Evolutionary conservation across 768 basidiomycete species (phyloP).

Genomic region (Tricholomella constricta): DNA sequence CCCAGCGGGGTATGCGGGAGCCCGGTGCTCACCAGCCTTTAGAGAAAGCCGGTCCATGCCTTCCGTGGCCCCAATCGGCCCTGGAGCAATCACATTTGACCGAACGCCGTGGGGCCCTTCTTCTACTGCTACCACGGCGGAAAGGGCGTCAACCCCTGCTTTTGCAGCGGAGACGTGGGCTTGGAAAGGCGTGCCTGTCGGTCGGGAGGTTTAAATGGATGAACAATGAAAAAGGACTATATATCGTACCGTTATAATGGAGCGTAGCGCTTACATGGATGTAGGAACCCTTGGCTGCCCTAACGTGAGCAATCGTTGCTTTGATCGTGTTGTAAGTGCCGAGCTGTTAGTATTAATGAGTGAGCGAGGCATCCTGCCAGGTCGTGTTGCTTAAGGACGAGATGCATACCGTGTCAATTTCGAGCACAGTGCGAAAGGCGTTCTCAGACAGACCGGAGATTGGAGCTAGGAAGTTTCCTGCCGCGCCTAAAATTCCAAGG

Average conservation of each 20-base stretch:
- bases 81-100: constrained; percentile 84
- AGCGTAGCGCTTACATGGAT: constrained; percentile 89
- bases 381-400: background rate
- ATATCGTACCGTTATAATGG: constrained; percentile 71
- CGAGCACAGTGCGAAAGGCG: constrained; percentile 89
- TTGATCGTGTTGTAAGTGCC: constrained; percentile 96
- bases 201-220: constrained; percentile 15
- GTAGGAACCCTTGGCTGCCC: constrained; percentile 75
- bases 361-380: background rate
- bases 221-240: constrained; percentile 3
- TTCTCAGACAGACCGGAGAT: constrained; percentile 84
- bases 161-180: constrained; percentile 95
- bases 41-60: constrained; percentile 61
- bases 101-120: constrained; percentile 95
- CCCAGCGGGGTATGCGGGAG: constrained; percentile 36
- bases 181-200: constrained; percentile 76
- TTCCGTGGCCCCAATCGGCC: constrained; percentile 80
- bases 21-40: constrained; percentile 25
- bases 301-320: constrained; percentile 77
- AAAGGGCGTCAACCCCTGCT: constrained; percentile 89
- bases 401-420: constrained; percentile 81
- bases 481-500: constrained; percentile 71
- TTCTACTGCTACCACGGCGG: constrained; percentile 85
- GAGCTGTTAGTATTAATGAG: constrained; percentile 46
- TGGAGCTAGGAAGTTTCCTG: constrained; percentile 94